Percentiles rank a stretch among this genome's conserved stretches.
These are phyloP conservation scores for Rhododendron molle DNA, from an alignment of 148 eudicot genomes.

Conservation along the genomic window DNA sequence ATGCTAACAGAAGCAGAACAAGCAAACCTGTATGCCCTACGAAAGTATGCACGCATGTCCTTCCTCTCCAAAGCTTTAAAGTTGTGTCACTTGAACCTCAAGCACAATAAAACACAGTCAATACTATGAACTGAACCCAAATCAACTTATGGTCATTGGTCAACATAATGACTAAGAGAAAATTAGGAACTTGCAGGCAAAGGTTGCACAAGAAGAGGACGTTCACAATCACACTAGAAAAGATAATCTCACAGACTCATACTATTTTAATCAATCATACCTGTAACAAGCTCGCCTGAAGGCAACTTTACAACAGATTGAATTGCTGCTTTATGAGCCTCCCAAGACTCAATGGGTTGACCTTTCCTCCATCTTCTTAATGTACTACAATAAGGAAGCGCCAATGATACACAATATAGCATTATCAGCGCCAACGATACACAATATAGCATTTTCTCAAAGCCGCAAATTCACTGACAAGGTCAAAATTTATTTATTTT, in stretches of 20 bases:
- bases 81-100: conserved; percentile 94
- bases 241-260: not conserved
- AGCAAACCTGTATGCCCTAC: conserved; percentile 68
- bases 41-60: conserved; percentile 63
- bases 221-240: conserved; percentile 5
- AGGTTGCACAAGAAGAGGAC: not conserved
- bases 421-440: not conserved
- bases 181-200: not conserved
- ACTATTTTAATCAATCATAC: conserved; percentile 18
- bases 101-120: conserved; percentile 21
- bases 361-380: conserved; percentile 83
- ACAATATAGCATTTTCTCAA: not conserved
- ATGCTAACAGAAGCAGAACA: not conserved
- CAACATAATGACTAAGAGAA: not conserved
- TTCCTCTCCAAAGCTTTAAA: conserved; percentile 89
- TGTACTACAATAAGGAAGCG: conserved; percentile 42
- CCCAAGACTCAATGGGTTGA: conserved; percentile 61
- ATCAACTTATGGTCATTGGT: not conserved
- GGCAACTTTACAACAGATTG: conserved; percentile 77
- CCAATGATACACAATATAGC: not conserved
- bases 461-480: conserved; percentile 1
- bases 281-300: conserved; percentile 91
- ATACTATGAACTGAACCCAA: not conserved
- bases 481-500: not conserved
- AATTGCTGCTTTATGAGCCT: conserved; percentile 77